Evolutionary conservation across 345 rosid genomes (phyloP).

Genomic region (Microthlaspi erraticum): DNA sequence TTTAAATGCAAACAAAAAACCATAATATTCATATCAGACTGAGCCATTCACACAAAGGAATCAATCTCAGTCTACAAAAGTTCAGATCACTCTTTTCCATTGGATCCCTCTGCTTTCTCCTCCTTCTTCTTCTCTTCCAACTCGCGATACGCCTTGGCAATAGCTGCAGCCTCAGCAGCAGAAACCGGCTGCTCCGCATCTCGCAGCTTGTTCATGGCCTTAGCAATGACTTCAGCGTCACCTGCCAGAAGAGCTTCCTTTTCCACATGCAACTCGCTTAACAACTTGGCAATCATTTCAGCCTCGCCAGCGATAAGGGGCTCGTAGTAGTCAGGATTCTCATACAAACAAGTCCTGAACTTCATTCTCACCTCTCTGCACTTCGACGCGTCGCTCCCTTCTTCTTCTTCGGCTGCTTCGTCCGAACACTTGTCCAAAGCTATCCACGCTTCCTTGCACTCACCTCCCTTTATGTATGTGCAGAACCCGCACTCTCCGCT

Average conservation of each 20-base stretch:
- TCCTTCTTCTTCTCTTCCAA: neutral
- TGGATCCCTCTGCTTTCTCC: neutral
- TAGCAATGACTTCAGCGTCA: conserved; percentile 8
- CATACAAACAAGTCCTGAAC: conserved; percentile 15
- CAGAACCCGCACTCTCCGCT: neutral
- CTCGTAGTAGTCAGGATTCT: conserved; percentile 15
- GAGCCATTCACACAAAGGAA: neutral
- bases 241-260: conserved; percentile 13
- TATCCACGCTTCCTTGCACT: conserved; percentile 7
- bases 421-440: neutral
- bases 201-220: neutral
- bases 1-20: no score
- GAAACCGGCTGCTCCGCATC: neutral
- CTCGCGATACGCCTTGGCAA: neutral
- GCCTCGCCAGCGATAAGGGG: neutral
- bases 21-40: no score
- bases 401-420: neutral
- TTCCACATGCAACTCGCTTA: neutral
- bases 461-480: neutral
- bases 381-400: neutral
- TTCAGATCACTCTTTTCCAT: neutral
- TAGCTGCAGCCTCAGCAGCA: neutral
- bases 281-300: neutral
- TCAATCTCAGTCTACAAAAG: neutral
- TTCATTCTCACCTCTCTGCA: neutral